Conservation (phyloP, 352 stramenopile species). For the Globisporangium ultimum region DNA sequence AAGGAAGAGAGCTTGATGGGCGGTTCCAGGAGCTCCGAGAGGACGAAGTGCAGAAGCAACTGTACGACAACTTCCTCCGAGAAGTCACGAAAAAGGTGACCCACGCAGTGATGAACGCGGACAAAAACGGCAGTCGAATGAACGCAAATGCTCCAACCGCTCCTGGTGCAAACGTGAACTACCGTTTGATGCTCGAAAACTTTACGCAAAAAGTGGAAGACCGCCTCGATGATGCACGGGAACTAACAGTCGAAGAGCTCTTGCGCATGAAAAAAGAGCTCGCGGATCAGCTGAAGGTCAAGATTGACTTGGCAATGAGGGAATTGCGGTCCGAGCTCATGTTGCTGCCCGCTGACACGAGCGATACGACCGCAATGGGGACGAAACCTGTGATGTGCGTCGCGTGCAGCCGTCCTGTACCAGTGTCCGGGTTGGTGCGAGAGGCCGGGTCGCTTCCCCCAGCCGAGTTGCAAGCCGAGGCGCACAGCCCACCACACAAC, state of each 20-base stretch:
- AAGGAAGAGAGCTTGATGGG: conserved; percentile 43
- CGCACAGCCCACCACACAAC: conserved; percentile 11
- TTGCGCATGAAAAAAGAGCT: conserved; percentile 60
- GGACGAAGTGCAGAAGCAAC: conserved; percentile 43
- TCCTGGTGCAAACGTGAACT: conserved; percentile 50
- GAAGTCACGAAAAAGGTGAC: conserved; percentile 82
- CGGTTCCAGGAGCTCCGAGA: conserved; percentile 36
- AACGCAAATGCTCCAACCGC: conserved; percentile 11
- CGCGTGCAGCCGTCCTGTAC: conserved; percentile 71
- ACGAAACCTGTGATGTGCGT: conserved; percentile 84
- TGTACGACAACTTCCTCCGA: conserved; percentile 71
- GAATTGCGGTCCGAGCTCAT: conserved; percentile 67
- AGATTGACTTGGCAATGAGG: conserved; percentile 51
- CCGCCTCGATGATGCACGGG: conserved; percentile 54
- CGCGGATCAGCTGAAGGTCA: conserved; percentile 53
- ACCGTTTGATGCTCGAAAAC: conserved; percentile 63
- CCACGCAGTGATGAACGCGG: conserved; percentile 39
- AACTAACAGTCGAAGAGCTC: conserved; percentile 63
- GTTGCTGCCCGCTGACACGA: conserved; percentile 39
- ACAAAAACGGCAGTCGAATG: conserved; percentile 28
- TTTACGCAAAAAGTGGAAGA: conserved; percentile 75
- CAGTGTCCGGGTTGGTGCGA: conserved; percentile 48
- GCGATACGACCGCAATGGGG: conserved; percentile 71
- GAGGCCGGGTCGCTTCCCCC: conserved; percentile 50
- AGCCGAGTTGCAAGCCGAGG: conserved; percentile 29